phyloP scores from a whole-genome alignment of 352 stramenopile species.

The Blastocystis sp. region DNA sequence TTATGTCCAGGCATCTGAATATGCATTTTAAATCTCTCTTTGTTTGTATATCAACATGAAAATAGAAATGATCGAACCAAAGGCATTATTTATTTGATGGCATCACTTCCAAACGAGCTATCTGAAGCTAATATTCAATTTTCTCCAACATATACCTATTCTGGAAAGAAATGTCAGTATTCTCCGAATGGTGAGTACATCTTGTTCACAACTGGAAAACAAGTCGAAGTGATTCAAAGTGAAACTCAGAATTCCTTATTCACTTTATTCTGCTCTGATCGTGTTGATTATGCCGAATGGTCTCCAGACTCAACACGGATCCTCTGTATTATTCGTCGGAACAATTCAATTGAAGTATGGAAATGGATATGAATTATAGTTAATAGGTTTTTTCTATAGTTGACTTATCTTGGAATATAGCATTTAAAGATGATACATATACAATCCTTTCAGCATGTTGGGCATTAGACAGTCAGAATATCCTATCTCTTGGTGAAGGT shows the following conservation, averaged over 20 bases:
- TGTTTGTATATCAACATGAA: neutral
- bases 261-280: constrained; percentile 55
- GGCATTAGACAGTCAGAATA: constrained; percentile 24
- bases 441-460: constrained; percentile 10
- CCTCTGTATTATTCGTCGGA: constrained; percentile 38
- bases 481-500: constrained; percentile 6
- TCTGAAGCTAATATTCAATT: neutral
- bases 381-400: constrained; percentile 35
- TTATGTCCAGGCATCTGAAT: neutral
- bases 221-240: constrained; percentile 9
- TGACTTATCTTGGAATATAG: constrained; percentile 47
- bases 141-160: constrained; percentile 53
- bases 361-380: neutral
- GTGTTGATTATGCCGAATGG: constrained; percentile 63
- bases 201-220: constrained; percentile 50
- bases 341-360: constrained; percentile 26
- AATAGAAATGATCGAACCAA: neutral
- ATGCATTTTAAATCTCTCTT: neutral
- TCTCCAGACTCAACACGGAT: constrained; percentile 28
- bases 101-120: neutral
- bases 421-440: constrained; percentile 2
- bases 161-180: constrained; percentile 32
- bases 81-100: neutral
- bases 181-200: constrained; percentile 48
- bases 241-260: neutral